Conservation (phyloP, 441 rosid species). For the Melastoma candidum region DNA sequence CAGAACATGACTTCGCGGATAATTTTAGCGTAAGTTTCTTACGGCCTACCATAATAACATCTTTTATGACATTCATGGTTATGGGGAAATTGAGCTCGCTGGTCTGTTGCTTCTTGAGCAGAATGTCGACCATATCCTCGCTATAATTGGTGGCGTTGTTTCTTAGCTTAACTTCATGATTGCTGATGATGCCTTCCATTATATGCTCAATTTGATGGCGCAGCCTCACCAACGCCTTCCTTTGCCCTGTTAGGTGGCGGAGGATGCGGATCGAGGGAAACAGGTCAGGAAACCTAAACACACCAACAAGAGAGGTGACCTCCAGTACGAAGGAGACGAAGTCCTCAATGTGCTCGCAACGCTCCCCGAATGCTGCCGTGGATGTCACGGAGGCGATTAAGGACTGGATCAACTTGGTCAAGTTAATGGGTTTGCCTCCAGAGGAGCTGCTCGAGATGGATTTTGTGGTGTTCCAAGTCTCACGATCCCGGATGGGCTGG, state of each 20-base stretch:
- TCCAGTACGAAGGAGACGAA: slow-evolving; percentile 9
- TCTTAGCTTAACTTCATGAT: slow-evolving; percentile 10
- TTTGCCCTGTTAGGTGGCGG: slow-evolving; percentile 12
- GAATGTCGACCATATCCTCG: slow-evolving; percentile 25
- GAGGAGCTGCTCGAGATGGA: slow-evolving; percentile 1
- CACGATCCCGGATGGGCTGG: slow-evolving; percentile 4
- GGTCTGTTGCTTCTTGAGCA: slow-evolving; percentile 19
- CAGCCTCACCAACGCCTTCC: slow-evolving; percentile 6
- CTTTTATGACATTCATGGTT: background rate
- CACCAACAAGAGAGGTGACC: slow-evolving; percentile 1
- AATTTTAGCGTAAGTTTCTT: too few species aligned
- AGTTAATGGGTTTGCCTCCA: background rate
- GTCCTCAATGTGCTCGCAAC: slow-evolving; percentile 4
- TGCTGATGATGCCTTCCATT: slow-evolving; percentile 15
- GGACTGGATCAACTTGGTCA: slow-evolving; percentile 1
- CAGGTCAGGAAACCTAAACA: slow-evolving; percentile 15
- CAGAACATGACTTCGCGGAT: too few species aligned
- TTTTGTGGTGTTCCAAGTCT: slow-evolving; percentile 5
- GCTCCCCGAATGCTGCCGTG: slow-evolving; percentile 14
- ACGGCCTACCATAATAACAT: slow-evolving; percentile 1
- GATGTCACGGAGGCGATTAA: slow-evolving; percentile 6
- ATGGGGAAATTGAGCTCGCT: slow-evolving; percentile 16
- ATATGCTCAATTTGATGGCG: slow-evolving; percentile 10
- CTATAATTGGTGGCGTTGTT: background rate
- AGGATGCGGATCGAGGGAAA: slow-evolving; percentile 19